Evolutionary conservation across 345 rosid genomes (phyloP), one percentile per base, ranked within the genome.

Genomic region (Boechera retrofracta): DNA sequence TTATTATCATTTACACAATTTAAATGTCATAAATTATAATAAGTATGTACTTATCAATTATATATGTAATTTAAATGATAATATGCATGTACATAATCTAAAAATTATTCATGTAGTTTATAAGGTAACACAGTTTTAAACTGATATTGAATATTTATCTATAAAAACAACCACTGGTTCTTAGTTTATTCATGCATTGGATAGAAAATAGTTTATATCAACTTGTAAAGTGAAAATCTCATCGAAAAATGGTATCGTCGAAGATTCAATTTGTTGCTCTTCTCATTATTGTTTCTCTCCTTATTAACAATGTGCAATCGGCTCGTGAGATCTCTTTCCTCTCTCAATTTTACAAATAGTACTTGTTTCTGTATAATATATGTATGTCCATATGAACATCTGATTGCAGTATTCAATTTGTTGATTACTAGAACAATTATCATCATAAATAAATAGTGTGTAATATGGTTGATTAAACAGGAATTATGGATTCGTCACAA

Each of bases 241-340:
- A 35, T 47, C 0, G 0, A 4, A 72, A 31, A 41, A 53, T 73
- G 77, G 42, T 6, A 10, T 35, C 60, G 7, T 38, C 70, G 15
- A 41, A 53, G 2, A 53, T 41, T 52, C 44, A 42, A 1, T 7
- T 53, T 16, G 7, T 31, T 53, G 26, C 63, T 31, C 54, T 73
- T 41, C 62, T 63, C 13, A 31, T 73, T n/a, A 16, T 53, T 31
- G 53, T 21, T 51, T 52, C 45, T 73, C 64, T 73, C 33, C 6
- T 71, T 48, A 10, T 41, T 64, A 63, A n/a, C 61, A 52, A 39
- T 51, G 69, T 61, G 52, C 62, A 63, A 29, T 73, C 54, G 1
- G 24, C 32, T 62, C 60, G 29, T 49, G 47, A 32, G 47, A 47
- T 10, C 32, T 45, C 66, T 18, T 12, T 44, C 11, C 8, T 67